phyloP scores from a whole-genome alignment of 2,329 filamentous ascomycete species.

The Colletotrichum sp. region DNA sequence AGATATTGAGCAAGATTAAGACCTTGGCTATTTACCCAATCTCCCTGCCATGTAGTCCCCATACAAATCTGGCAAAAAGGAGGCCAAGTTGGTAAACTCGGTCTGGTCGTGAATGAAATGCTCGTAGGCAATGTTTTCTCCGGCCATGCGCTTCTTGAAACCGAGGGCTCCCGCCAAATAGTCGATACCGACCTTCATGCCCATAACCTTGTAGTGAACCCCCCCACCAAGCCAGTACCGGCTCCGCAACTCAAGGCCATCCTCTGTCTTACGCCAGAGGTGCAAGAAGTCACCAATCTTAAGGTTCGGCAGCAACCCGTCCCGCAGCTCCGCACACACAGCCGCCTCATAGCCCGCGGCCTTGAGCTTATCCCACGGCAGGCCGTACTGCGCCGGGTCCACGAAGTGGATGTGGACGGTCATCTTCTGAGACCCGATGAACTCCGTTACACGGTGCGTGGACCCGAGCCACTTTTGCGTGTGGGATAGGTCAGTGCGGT shows the following conservation, averaged over 20 bases:
- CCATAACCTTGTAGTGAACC: slow-evolving; percentile 8
- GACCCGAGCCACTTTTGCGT: slow-evolving; percentile 19
- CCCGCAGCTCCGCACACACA: slow-evolving; percentile 1
- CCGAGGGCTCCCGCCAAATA: slow-evolving; percentile 7
- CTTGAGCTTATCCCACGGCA: slow-evolving; percentile 14
- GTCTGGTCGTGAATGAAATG: slow-evolving; percentile 18
- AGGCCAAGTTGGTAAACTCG: slow-evolving; percentile 13
- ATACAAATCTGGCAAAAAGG: background rate
- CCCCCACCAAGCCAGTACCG: slow-evolving; percentile 14
- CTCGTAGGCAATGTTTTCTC: slow-evolving; percentile 10
- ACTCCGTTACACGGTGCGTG: slow-evolving; percentile 17
- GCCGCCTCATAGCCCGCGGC: slow-evolving; percentile 7
- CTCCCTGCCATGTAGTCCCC: slow-evolving; percentile 4
- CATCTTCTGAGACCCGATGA: slow-evolving; percentile 9
- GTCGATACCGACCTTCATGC: slow-evolving; percentile 7
- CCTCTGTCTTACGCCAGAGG: slow-evolving; percentile 12
- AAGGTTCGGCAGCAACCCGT: slow-evolving; percentile 1
- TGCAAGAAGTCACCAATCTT: slow-evolving; percentile 16
- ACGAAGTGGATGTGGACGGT: slow-evolving; percentile 12
- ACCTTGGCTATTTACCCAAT: background rate
- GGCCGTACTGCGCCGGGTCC: slow-evolving; percentile 10
- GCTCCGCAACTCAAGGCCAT: slow-evolving; percentile 6
- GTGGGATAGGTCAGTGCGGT: slow-evolving; percentile 12
- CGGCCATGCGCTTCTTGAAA: slow-evolving; percentile 5
- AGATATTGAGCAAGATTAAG: background rate